Percentiles rank a stretch among this genome's conserved stretches.
phyloP scores from a whole-genome alignment of 257 asterid genomes.

The Penstemon davidsonii region DNA sequence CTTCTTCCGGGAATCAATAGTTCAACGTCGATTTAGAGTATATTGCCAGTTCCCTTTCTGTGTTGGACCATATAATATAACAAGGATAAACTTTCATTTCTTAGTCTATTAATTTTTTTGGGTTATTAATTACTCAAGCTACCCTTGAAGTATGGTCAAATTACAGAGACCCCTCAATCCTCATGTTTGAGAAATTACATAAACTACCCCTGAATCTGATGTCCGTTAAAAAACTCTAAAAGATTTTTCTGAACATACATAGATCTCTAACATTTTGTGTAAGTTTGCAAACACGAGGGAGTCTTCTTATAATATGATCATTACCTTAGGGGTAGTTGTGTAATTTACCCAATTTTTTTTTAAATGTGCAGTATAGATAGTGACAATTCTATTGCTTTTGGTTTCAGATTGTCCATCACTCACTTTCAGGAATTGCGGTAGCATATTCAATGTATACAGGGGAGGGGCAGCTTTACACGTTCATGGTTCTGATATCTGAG shows the following conservation, averaged over 20 bases:
- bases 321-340: too few species aligned
- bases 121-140: too few species aligned
- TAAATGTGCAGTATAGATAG: neutral
- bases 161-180: too few species aligned
- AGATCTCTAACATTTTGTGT: too few species aligned
- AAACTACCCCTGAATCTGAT: too few species aligned
- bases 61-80: neutral
- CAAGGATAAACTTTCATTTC: neutral
- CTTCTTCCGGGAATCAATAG: neutral
- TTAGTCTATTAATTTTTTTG: neutral
- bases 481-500: constrained; percentile 97
- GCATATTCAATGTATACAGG: constrained; percentile 84
- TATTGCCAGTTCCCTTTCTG: neutral
- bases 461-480: constrained; percentile 97
- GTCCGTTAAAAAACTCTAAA: too few species aligned
- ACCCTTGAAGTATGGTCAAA: too few species aligned
- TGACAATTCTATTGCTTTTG: constrained; percentile 34
- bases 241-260: too few species aligned
- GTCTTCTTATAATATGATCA: too few species aligned
- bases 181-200: too few species aligned
- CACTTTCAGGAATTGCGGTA: constrained; percentile 86
- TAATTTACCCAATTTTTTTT: too few species aligned
- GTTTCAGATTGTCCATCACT: constrained; percentile 89
- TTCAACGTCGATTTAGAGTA: neutral
- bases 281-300: too few species aligned